Percentiles rank a stretch among this genome's conserved stretches.
These are phyloP conservation scores for Metschnikowia kofuensis DNA, from an alignment of 805 yeast species.

Conservation along the genomic window DNA sequence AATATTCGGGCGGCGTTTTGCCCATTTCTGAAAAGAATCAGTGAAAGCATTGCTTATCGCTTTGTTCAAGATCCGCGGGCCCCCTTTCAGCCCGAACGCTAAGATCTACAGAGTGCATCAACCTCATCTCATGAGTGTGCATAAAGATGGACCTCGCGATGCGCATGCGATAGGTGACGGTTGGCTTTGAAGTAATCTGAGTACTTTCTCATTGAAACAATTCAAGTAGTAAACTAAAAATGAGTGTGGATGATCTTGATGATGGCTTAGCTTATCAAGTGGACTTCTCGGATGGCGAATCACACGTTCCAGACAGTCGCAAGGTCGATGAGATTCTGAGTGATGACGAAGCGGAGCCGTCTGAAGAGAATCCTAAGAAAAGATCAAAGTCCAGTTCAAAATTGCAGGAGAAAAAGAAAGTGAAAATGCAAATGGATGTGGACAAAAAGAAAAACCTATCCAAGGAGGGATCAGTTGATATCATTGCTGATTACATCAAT, in stretches of 20 bases:
- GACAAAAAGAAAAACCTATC: conserved; percentile 57
- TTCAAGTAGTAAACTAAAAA: not conserved
- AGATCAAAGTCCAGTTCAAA: conserved; percentile 34
- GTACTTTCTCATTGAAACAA: not conserved
- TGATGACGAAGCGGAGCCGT: conserved; percentile 8
- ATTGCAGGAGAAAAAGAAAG: conserved; percentile 60
- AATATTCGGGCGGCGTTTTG: too few relatives aligned
- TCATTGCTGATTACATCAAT: conserved; percentile 68
- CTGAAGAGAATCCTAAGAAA: conserved; percentile 20
- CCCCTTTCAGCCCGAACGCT: too few relatives aligned
- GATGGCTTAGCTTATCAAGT: conserved; percentile 69
- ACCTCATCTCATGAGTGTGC: conserved; percentile 9
- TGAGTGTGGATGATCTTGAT: conserved; percentile 63
- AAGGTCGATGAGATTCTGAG: conserved; percentile 4
- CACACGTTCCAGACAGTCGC: conserved; percentile 4
- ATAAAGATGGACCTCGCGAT: not conserved
- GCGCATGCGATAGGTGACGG: not conserved
- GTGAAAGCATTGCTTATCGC: not conserved
- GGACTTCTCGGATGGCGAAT: conserved; percentile 26
- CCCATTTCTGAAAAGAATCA: too few relatives aligned
- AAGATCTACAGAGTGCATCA: not conserved
- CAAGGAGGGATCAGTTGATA: conserved; percentile 46
- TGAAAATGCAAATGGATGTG: conserved; percentile 64
- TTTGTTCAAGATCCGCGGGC: not conserved
- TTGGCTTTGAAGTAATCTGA: too few relatives aligned